Evolutionary conservation across 1,139 yeast genomes (phyloP), one percentile per base, ranked within the genome.

Genomic region (Protomyces arabidopsidicola): DNA sequence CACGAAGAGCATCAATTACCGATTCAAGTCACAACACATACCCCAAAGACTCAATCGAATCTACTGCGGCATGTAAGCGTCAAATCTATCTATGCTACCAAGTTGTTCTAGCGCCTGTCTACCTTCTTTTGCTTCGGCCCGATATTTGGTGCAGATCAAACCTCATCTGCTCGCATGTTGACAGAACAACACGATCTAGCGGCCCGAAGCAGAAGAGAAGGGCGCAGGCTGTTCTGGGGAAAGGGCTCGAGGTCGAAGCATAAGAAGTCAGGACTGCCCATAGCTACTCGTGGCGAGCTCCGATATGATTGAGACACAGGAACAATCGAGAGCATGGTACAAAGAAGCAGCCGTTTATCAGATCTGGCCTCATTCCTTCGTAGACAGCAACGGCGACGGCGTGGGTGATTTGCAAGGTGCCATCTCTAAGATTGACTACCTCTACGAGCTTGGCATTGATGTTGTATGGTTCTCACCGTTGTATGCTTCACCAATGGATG

Each of bases 381-480:
- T 81, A 69, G 86, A 83, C 71, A 77, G 84, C 64, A 81, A 82
- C 68, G 65, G 66, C 70, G 86, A 83, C 69, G 86, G 86, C 52
- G 70, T 81, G 64, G 86, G 86, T 59, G 86, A 84, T 72, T 72
- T 84, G 64, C 80, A 77, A 3, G 87, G 87, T 20, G 80, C 84
- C 58, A 76, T 79, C 65, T 76, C 81, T 36, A 78, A 80, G 53
- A 76, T 83, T 65, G 85, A 82, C 73, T 82, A 83, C 71, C 72
- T 83, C 70, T 77, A 81, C 69, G 73, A 74, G 24, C 75, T 83
- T 54, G 86, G 86, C 1, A 77, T 77, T 31, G 84, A 82, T 67
- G 77, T 82, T 45, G 75, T 83, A 50, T 83, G 87, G 87, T 73
- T 83, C 65, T 80, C 82, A 36, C 87, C 87, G 45, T 80, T 81